Evolutionary conservation across 352 stramenopile species (phyloP).

Genomic region (Phytophthora sojae): DNA sequence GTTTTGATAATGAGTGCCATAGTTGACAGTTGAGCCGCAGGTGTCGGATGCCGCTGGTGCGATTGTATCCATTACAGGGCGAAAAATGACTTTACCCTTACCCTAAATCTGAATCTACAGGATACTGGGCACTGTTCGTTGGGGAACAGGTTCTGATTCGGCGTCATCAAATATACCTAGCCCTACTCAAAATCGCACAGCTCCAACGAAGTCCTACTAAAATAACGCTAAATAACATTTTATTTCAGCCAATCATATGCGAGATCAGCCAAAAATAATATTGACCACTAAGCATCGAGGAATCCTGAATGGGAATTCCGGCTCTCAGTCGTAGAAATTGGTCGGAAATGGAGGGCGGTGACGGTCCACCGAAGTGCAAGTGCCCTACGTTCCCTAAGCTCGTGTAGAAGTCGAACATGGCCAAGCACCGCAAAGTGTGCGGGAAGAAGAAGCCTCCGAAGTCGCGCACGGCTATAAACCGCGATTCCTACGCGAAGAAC

Average conservation of each 20-base stretch:
- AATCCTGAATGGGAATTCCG: too few species aligned
- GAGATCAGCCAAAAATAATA: too few species aligned
- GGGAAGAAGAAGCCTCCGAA: conserved; percentile 5
- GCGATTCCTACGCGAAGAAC: not conserved
- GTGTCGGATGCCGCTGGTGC: not conserved
- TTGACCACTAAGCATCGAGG: too few species aligned
- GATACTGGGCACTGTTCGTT: not conserved
- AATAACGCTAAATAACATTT: too few species aligned
- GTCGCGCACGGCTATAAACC: conserved; percentile 1
- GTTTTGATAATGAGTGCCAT: conserved; percentile 12
- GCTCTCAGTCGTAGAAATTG: too few species aligned
- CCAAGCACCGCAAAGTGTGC: too few species aligned
- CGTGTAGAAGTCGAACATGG: too few species aligned
- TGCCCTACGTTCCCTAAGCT: too few species aligned
- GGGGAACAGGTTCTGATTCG: not conserved
- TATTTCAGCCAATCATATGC: too few species aligned
- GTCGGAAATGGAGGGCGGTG: too few species aligned
- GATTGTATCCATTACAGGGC: not conserved
- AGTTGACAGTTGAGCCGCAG: not conserved
- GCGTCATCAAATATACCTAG: not conserved
- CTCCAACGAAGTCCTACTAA: not conserved
- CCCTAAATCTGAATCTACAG: not conserved
- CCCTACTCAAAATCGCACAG: not conserved
- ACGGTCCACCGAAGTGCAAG: too few species aligned
- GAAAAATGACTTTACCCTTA: not conserved